Evolutionary conservation across 495 filamentous ascomycete species (phyloP).

Genomic region (Geoglossum glabrum): DNA sequence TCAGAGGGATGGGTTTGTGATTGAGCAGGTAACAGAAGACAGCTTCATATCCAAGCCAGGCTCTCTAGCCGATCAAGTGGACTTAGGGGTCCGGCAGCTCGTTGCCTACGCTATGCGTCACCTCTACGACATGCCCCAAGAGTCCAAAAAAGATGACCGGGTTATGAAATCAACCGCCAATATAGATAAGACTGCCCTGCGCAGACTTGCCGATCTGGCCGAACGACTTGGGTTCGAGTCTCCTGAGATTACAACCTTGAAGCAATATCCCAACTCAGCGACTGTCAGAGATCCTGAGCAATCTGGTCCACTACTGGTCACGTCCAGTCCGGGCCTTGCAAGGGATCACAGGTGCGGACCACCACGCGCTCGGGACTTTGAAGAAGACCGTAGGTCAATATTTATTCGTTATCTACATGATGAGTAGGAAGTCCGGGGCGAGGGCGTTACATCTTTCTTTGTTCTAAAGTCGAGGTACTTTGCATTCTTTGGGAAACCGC

Average conservation of each 20-base stretch:
- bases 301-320: not conserved
- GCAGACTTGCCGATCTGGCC: slow-evolving; percentile 14
- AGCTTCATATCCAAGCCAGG: not conserved
- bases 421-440: not conserved
- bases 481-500: slow-evolving; percentile 18
- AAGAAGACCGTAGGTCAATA: not conserved
- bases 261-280: not conserved
- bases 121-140: not conserved
- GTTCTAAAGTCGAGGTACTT: slow-evolving; percentile 18
- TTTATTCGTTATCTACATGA: not conserved
- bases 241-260: slow-evolving; percentile 6
- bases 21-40: too few species aligned
- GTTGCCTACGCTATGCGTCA: not conserved
- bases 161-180: not conserved
- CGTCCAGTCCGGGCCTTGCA: not conserved
- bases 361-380: not conserved
- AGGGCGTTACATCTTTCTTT: slow-evolving; percentile 12
- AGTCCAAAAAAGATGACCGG: not conserved
- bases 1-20: too few species aligned
- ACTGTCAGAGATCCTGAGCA: not conserved
- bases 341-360: not conserved
- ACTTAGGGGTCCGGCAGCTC: not conserved
- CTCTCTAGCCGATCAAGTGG: not conserved
- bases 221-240: slow-evolving; percentile 14
- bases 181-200: not conserved